Base-by-base conservation (phyloP, 768 basidiomycete species). In the Tricholoma terreum region DNA sequence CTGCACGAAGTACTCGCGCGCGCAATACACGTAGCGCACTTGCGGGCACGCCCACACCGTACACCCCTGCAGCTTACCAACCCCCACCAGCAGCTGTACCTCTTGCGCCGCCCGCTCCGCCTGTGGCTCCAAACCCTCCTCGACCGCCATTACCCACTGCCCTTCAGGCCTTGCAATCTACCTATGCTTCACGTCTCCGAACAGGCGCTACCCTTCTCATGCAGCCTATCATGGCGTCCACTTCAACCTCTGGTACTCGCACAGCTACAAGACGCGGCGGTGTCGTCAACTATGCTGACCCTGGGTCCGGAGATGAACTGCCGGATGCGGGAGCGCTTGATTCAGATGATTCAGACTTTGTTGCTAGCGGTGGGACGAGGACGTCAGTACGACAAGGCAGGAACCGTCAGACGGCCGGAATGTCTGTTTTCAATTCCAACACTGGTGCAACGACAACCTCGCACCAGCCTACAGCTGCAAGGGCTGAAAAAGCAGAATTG, bases 131-230 rank as follows among this genome's bases (percentile, higher is more conserved):
- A 4, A 84, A 82, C 54, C 82, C 81, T 6, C 81, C 81, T 3
- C 77, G 76, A 3, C 79, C 81, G 3, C 83, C 82, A 35, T 74
- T 93, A 30, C 81, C 86, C 0, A 80, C 87, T 0, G 70, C 73
- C 0, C 71, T 81, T 0, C 96, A 98, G 68, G 94, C 89, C 0
- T 73, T 85, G 12, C 80, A 84, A 55, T 88, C 92, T 0, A 89
- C 92, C 2, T 98, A 97, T 69, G 77, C 94, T 0, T 90, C 94
- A 6, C 83, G 96, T n/a, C 75, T 98, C 52, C 86, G 90, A 22
- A 95, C 96, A 0, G 97, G 97, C 14, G 81, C 89, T 3, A 89
- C 92, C 0, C 84, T 94, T 6, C 84, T 99, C 62, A 81, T 98
- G 72, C 97, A 99, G 66, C 97, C 97, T 17, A 84, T 92, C 63